These are phyloP conservation scores for Raffaelea ambrosiae DNA, from an alignment of 2,329 filamentous ascomycete genomes.

Conservation along the genomic window DNA sequence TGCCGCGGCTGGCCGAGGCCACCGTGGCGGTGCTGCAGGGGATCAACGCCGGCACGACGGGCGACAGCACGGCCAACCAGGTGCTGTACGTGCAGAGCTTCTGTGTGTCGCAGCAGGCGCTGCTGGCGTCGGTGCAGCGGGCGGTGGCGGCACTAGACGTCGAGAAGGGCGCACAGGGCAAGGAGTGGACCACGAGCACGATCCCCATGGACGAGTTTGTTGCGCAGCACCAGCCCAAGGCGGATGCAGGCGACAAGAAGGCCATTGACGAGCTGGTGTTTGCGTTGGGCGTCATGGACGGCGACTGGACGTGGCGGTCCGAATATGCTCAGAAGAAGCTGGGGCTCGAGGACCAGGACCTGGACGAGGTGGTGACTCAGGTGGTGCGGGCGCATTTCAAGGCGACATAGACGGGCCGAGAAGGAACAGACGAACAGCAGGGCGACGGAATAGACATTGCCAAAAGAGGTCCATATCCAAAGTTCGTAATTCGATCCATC, in stretches of 20 bases:
- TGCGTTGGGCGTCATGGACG: no score
- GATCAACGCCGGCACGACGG: constrained; percentile 10
- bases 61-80: constrained; percentile 19
- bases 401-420: no score
- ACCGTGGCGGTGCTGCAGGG: constrained; percentile 22
- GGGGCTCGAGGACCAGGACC: no score
- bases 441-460: no score
- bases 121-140: constrained; percentile 24
- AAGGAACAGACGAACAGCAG: no score
- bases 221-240: constrained; percentile 24
- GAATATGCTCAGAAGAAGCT: no score
- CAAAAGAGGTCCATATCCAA: no score
- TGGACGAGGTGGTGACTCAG: no score
- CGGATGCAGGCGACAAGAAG: constrained; percentile 26
- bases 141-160: constrained; percentile 14
- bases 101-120: constrained; percentile 26
- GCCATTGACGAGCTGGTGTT: constrained; percentile 40
- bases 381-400: no score
- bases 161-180: constrained; percentile 8
- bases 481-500: no score
- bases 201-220: constrained; percentile 32
- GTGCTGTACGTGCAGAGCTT: constrained; percentile 32
- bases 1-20: constrained; percentile 22
- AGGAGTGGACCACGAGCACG: constrained; percentile 20
- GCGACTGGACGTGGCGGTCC: no score